Conservation (phyloP, 1,139 yeast genomes). For the Geotrichum aggregatum region DNA sequence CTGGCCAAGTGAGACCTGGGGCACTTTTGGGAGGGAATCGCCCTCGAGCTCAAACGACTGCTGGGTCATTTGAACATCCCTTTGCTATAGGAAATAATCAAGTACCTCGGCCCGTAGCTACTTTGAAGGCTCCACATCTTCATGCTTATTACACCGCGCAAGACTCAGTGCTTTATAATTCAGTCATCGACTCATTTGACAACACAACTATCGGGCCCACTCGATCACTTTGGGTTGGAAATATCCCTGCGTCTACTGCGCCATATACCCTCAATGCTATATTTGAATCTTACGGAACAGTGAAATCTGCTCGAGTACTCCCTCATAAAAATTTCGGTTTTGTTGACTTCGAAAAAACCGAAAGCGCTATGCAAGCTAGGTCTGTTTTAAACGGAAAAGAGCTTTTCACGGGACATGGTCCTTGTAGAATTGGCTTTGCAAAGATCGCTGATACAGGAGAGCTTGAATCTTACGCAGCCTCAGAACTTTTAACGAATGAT, state of each 20-base stretch:
- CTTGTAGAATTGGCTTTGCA: slow-evolving; percentile 43
- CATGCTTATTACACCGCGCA: slow-evolving; percentile 10
- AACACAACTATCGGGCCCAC: slow-evolving; percentile 74
- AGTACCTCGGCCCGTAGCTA: slow-evolving; percentile 5
- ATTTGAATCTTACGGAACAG: slow-evolving; percentile 51
- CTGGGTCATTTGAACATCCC: slow-evolving; percentile 24
- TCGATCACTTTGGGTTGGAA: slow-evolving; percentile 68
- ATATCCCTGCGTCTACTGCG: slow-evolving; percentile 57
- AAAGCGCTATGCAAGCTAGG: slow-evolving; percentile 72
- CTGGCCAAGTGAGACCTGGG: slow-evolving; percentile 1
- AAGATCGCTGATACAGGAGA: slow-evolving; percentile 29
- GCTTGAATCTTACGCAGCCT: slow-evolving; percentile 7
- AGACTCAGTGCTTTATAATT: slow-evolving; percentile 20
- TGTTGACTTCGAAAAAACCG: slow-evolving; percentile 69
- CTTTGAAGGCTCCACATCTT: neutral
- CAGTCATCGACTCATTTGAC: slow-evolving; percentile 44
- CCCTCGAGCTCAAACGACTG: slow-evolving; percentile 30
- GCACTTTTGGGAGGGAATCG: slow-evolving; percentile 17
- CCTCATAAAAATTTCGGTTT: slow-evolving; percentile 56
- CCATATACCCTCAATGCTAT: slow-evolving; percentile 46
- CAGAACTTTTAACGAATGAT: too few species aligned
- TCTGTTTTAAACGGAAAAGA: slow-evolving; percentile 77
- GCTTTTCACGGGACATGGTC: slow-evolving; percentile 61
- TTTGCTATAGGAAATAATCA: slow-evolving; percentile 21
- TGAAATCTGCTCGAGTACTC: slow-evolving; percentile 56